Base-by-base conservation (phyloP, 352 stramenopile genomes). In the Phytophthora melonis region DNA sequence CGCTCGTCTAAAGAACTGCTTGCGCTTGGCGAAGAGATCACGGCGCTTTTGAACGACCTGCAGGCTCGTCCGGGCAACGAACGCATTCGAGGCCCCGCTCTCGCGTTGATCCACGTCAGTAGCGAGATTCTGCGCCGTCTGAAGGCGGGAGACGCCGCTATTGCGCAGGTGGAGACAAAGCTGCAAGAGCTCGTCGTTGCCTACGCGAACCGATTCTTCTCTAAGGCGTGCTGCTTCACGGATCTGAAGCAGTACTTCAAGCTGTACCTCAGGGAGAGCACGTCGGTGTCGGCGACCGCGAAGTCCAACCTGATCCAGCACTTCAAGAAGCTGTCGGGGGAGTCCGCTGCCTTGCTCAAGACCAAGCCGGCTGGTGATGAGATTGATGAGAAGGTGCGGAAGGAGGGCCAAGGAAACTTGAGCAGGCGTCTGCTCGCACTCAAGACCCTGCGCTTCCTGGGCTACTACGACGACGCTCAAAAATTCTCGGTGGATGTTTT, bases 201-300 rank as follows among this genome's bases (percentile, higher is more conserved):
- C 25, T 97, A 97, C 76, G 77, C 82, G 41, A 75, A 92, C 25
- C 79, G 74, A 8, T 95, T 95, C 75, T 85, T 85, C 63, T 86
- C 77, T 11, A 97, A 97, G 74, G 86, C 85, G 54, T 95, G 88
- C 82, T 97, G 90, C 66, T 95, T 97, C 70, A 87, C 87, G 58
- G 90, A 97, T 63, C 75, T 97, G 34, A 90, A 95, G 75, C 87
- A 93, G 66, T 96, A 93, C 50, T 72, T 93, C 4, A 65, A 64
- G 50, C 55, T 87, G 1, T 89, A 90, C n/a, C 69, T 84, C 5
- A 68, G 72, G 7, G 66, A 80, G 27, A 80, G 58, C 3, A 56
- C 67, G 1, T 53, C 73, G 4, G 74, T 89, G 8, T 92, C 83
- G 4, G 18, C 50, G 11, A 45, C 69, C 3, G 74, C 77, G 2